Percentiles rank a stretch among this genome's conserved stretches.
phyloP scores from a whole-genome alignment of 495 filamentous ascomycete species.

The Talaromyces proteolyticus region DNA sequence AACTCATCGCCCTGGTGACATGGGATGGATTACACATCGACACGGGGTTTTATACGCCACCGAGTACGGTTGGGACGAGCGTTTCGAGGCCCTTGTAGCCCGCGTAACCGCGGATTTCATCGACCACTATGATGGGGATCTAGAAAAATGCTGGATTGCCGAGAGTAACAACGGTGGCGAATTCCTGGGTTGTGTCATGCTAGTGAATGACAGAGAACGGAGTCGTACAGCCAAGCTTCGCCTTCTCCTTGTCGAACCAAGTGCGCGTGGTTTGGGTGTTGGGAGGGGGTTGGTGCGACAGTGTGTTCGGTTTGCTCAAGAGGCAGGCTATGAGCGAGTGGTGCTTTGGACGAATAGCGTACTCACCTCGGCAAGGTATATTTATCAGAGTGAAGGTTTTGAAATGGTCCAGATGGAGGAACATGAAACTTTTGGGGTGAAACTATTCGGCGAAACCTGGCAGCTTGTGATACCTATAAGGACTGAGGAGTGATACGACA shows the following conservation, averaged over 20 bases:
- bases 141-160: conserved; percentile 25
- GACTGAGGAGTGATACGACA: not conserved
- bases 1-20: conserved; percentile 19
- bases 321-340: conserved; percentile 19
- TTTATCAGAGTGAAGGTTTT: conserved; percentile 24
- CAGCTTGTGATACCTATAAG: conserved; percentile 11
- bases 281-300: conserved; percentile 15
- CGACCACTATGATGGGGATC: conserved; percentile 14
- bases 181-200: conserved; percentile 22
- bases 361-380: conserved; percentile 13
- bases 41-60: conserved; percentile 18
- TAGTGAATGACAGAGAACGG: conserved; percentile 16
- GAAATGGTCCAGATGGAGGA: conserved; percentile 16
- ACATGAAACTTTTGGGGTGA: conserved; percentile 16
- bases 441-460: conserved; percentile 17
- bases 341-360: conserved; percentile 22
- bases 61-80: conserved; percentile 18
- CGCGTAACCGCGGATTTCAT: conserved; percentile 19
- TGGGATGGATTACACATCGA: conserved; percentile 21
- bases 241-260: conserved; percentile 21
- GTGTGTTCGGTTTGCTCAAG: conserved; percentile 19
- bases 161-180: conserved; percentile 11
- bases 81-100: conserved; percentile 19
- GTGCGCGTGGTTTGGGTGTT: conserved; percentile 20
- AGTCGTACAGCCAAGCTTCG: conserved; percentile 18